phyloP scores from a whole-genome alignment of 352 stramenopile species.

The Pythium phragmitis region DNA sequence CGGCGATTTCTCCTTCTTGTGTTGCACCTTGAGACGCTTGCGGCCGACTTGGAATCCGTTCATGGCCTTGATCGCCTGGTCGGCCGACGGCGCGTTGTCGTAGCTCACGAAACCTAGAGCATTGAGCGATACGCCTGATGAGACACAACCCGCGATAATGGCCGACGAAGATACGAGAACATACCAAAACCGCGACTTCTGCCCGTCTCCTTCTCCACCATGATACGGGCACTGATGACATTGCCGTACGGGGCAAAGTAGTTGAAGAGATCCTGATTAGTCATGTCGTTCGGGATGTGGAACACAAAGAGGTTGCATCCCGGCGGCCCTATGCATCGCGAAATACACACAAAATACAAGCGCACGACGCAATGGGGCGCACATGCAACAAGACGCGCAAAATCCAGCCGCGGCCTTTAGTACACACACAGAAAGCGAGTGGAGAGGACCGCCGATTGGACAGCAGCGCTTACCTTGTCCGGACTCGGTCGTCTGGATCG shows the following conservation, averaged over 20 bases:
- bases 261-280: conserved; percentile 96
- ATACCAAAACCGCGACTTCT: conserved; percentile 93
- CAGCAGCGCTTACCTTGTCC: conserved; percentile 64
- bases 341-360: conserved; percentile 43
- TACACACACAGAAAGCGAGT: conserved; percentile 19
- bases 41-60: conserved; percentile 96
- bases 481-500: conserved; percentile 88
- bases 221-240: conserved; percentile 95
- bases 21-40: conserved; percentile 96
- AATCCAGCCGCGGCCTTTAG: conserved; percentile 28
- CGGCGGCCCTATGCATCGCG: conserved; percentile 78
- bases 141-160: not conserved
- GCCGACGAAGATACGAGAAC: conserved; percentile 16
- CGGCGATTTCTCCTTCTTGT: conserved; percentile 90
- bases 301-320: conserved; percentile 98
- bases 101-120: conserved; percentile 94
- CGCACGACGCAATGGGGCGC: conserved; percentile 17
- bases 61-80: conserved; percentile 93
- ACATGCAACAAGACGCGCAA: conserved; percentile 28
- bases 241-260: conserved; percentile 96
- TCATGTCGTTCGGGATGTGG: conserved; percentile 98
- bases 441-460: conserved; percentile 11
- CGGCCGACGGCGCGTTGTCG: conserved; percentile 90
- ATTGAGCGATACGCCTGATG: not conserved
- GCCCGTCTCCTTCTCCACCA: conserved; percentile 96